A percentile compares a stretch with the other conserved stretches of the same genome.
These are phyloP conservation scores for Mucor sp. DNA, from an alignment of 371 early-diverging fungal genomes.

Conservation along the genomic window DNA sequence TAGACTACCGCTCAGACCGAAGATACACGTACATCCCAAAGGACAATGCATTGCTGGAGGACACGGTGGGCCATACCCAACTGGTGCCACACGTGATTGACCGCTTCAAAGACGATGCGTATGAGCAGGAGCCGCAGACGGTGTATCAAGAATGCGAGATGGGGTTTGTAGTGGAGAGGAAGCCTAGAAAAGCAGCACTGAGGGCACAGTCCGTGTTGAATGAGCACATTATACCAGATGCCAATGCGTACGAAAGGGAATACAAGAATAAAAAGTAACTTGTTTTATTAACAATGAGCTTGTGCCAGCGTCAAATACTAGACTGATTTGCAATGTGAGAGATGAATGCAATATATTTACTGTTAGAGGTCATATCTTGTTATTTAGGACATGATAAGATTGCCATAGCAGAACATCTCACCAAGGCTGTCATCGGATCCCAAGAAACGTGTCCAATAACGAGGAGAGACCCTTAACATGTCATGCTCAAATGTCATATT, in stretches of 20 bases:
- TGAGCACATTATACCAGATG: constrained; percentile 52
- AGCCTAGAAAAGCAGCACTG: constrained; percentile 56
- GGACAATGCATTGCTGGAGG: constrained; percentile 16
- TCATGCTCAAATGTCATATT: too few species aligned
- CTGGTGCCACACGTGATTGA: constrained; percentile 16
- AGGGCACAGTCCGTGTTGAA: constrained; percentile 42
- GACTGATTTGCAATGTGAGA: too few species aligned
- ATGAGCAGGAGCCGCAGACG: not conserved
- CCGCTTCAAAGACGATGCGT: constrained; percentile 21
- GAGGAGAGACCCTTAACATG: too few species aligned
- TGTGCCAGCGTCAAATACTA: too few species aligned
- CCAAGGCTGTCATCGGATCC: too few species aligned
- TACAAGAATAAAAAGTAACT: not conserved
- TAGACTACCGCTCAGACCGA: constrained; percentile 50
- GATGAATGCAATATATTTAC: too few species aligned
- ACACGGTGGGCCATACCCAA: constrained; percentile 33
- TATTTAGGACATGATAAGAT: too few species aligned
- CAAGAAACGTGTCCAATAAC: too few species aligned
- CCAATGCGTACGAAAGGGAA: constrained; percentile 56
- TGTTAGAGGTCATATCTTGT: too few species aligned
- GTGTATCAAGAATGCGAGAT: constrained; percentile 15
- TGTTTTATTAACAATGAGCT: too few species aligned
- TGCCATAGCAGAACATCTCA: too few species aligned
- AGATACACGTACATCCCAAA: constrained; percentile 59
- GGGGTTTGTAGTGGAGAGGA: constrained; percentile 9